These are phyloP conservation scores for Naematelia aurantialba DNA, from an alignment of 768 basidiomycete genomes.

Conservation along the genomic window DNA sequence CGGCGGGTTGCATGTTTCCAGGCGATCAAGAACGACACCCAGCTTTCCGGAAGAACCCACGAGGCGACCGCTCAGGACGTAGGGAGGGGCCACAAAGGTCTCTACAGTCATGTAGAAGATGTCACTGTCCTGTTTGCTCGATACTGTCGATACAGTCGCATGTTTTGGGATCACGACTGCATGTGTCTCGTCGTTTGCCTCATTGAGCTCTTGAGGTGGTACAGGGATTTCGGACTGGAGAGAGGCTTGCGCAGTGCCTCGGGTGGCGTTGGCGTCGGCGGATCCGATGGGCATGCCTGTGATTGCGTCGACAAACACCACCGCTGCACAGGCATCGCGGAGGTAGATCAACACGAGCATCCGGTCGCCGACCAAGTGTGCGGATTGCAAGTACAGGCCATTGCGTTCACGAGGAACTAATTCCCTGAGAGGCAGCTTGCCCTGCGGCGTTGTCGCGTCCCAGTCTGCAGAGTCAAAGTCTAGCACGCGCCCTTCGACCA, in stretches of 20 bases:
- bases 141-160: slow-evolving; percentile 11
- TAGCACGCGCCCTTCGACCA: slow-evolving; percentile 13
- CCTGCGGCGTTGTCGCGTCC: slow-evolving; percentile 1
- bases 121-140: slow-evolving; percentile 6
- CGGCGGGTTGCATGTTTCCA: background rate
- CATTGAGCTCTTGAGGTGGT: slow-evolving; percentile 11
- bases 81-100: slow-evolving; percentile 17
- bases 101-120: slow-evolving; percentile 16
- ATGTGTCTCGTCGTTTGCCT: background rate
- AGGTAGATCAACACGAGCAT: slow-evolving; percentile 16
- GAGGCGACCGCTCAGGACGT: slow-evolving; percentile 10
- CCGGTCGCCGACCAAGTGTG: slow-evolving; percentile 7
- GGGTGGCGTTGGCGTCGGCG: slow-evolving; percentile 9
- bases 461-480: slow-evolving; percentile 3
- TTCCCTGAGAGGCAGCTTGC: slow-evolving; percentile 5
- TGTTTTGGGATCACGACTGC: slow-evolving; percentile 16
- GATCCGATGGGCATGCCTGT: slow-evolving; percentile 10
- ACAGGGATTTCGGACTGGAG: slow-evolving; percentile 9
- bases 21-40: slow-evolving; percentile 9
- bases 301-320: slow-evolving; percentile 11
- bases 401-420: slow-evolving; percentile 9
- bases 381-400: slow-evolving; percentile 10
- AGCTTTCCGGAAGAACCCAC: background rate
- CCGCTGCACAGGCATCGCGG: slow-evolving; percentile 17
- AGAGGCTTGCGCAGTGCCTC: slow-evolving; percentile 5